Evolutionary conservation across 2,329 filamentous ascomycete genomes (phyloP).

Genomic region (Fusarium nisikadoi): DNA sequence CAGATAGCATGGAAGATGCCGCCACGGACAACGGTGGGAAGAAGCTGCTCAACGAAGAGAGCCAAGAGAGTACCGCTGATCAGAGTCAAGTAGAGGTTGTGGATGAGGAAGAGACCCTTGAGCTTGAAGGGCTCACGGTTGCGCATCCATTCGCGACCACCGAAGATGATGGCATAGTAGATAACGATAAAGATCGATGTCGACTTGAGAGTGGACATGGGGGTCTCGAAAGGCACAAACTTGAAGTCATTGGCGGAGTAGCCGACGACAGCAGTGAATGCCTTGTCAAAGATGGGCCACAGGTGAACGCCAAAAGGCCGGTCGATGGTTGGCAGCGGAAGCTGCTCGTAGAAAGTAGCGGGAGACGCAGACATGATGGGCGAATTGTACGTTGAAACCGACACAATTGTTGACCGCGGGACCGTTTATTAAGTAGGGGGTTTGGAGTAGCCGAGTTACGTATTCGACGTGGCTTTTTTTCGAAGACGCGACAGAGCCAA

Average conservation of each 20-base stretch:
- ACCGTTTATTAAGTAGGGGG: constrained; percentile 28
- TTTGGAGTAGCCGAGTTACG: constrained; percentile 15
- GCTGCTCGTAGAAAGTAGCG: constrained; percentile 62
- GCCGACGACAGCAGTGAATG: constrained; percentile 78
- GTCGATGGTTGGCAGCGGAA: constrained; percentile 83
- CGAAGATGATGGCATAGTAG: constrained; percentile 95
- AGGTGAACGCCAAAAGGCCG: constrained; percentile 89
- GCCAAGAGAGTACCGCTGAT: constrained; percentile 84
- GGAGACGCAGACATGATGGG: constrained; percentile 52
- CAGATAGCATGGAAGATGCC: constrained; percentile 94
- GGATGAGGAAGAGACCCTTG: constrained; percentile 89
- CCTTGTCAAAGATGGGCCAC: constrained; percentile 95
- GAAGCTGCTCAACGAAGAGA: constrained; percentile 90
- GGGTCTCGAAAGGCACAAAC: constrained; percentile 83
- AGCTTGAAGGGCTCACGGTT: constrained; percentile 86
- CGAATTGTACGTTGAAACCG: constrained; percentile 22
- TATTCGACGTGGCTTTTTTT: constrained; percentile 38
- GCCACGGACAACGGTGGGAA: constrained; percentile 81
- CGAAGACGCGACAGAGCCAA: constrained; percentile 33
- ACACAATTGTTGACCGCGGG: constrained; percentile 13
- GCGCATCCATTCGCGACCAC: constrained; percentile 92
- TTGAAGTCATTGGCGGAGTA: constrained; percentile 88
- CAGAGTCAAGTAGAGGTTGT: constrained; percentile 93
- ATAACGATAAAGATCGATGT: constrained; percentile 82
- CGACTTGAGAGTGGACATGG: constrained; percentile 89